Evolutionary conservation across 768 basidiomycete species (phyloP), one percentile per base, ranked within the genome.

Genomic region (Suillus paluster): DNA sequence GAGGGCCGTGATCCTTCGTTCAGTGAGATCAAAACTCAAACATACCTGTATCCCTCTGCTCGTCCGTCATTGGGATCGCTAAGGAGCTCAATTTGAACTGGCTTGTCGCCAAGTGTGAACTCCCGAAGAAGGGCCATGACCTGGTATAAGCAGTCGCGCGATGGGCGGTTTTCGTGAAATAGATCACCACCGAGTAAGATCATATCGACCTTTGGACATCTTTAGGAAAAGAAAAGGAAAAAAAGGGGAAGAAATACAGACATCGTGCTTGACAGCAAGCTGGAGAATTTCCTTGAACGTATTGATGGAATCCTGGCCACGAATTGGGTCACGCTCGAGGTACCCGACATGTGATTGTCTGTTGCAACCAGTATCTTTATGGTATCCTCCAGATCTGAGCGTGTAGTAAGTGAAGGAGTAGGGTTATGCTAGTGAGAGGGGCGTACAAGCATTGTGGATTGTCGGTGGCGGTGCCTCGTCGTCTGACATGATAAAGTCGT

Each of bases 261-360:
- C 95, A 67, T 95, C 89, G 66, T 93, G 79, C 67, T 96, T 96
- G 17, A 90, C 87, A 3, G 95, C 97, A 8, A 99, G 78, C 71
- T 97, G 88, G 21, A 99, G 78, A 55, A 99, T 94, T 78, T 99
- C 97, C 67, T 83, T 84, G 77, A 99, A 99, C 0, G 96, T 93
- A 75, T 97, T 91, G 68, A 99, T 92, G 3, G 95, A 92, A 72
- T 99, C 97, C 74, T 94, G 90, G 0, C 97, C 95, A 34, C 97
- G 86, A 46, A 98, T 82, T 2, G 97, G 96, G 71, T 99, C 97
- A 63, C 94, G 84, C 76, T 99, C 97, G 64, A 90, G 84, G 77
- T 94, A 97, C 0, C 97, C 97, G 64, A 99, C 91, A 70, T 98
- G 96, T 98, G 96, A 67, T 94, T 97, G 77, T 98, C 96, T 0